These are phyloP conservation scores for Saccharum hybrid DNA, from an alignment of 202 grass and related monocot genomes.

Conservation along the genomic window DNA sequence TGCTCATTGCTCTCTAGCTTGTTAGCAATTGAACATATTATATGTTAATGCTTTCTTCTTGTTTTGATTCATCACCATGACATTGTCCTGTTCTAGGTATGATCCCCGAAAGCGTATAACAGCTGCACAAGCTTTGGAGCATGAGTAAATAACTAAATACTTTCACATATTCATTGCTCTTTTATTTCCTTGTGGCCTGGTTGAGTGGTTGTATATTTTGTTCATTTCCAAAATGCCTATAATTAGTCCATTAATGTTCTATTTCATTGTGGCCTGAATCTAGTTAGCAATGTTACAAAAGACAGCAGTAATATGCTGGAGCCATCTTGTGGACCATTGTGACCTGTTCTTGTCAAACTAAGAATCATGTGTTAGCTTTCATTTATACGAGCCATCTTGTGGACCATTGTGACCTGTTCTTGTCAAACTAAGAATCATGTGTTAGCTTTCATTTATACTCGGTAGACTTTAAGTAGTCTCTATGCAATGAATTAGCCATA, in stretches of 20 bases:
- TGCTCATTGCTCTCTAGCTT: too few species aligned
- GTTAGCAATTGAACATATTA: too few species aligned
- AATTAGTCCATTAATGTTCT: neutral
- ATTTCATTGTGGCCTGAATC: slow-evolving; percentile 32
- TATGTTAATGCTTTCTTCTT: too few species aligned
- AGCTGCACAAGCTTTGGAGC: too few species aligned
- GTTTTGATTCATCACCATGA: too few species aligned
- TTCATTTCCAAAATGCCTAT: slow-evolving; percentile 16
- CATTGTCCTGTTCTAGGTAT: too few species aligned
- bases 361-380: too few species aligned
- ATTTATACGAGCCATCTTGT: too few species aligned
- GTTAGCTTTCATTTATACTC: slow-evolving; percentile 1
- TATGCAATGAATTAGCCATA: neutral
- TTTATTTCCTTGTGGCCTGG: slow-evolving; percentile 8
- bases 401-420: slow-evolving; percentile 3
- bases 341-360: too few species aligned
- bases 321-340: too few species aligned
- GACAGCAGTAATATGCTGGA: slow-evolving; percentile 7
- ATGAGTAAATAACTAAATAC: too few species aligned
- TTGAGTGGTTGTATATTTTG: slow-evolving; percentile 10
- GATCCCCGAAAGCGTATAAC: too few species aligned
- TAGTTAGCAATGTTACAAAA: slow-evolving; percentile 26
- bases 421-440: slow-evolving; percentile 18
- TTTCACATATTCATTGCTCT: slow-evolving; percentile 25
- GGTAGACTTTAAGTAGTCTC: slow-evolving; percentile 3